Evolutionary conservation across 495 filamentous ascomycete genomes (phyloP).

Genomic region (Copromyces sp.): DNA sequence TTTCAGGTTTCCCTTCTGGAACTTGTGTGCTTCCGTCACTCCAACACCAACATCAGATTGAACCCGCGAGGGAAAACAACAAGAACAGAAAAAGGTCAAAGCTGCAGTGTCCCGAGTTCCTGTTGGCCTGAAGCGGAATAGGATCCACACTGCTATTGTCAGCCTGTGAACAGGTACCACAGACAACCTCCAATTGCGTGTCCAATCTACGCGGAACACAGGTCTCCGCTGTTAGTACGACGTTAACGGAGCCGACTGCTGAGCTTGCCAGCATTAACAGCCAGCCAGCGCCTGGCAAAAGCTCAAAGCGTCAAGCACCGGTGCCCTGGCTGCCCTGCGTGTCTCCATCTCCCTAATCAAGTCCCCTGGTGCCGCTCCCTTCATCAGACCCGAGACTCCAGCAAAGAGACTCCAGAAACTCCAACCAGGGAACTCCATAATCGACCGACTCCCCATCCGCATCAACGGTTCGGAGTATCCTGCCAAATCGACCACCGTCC

Average conservation of each 20-base stretch:
- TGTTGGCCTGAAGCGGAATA: background rate
- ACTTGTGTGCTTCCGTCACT: conserved; percentile 1
- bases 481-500: background rate
- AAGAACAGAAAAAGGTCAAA: background rate
- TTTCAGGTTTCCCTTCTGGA: conserved; percentile 17
- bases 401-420: background rate
- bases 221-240: background rate
- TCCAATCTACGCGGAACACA: background rate
- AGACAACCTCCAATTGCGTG: background rate
- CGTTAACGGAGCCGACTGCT: background rate
- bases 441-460: background rate
- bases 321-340: background rate
- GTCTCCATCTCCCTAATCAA: background rate
- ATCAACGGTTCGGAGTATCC: background rate
- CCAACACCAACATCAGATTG: background rate
- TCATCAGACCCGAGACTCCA: background rate
- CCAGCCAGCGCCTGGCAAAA: background rate
- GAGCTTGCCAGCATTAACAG: background rate
- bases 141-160: background rate
- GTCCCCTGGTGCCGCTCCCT: background rate
- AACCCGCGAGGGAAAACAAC: background rate
- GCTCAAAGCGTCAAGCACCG: background rate
- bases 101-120: background rate
- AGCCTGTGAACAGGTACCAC: background rate
- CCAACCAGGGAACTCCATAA: background rate